These are phyloP conservation scores for Syncephalis fuscata DNA, from an alignment of 371 early-diverging fungal species.

Conservation along the genomic window DNA sequence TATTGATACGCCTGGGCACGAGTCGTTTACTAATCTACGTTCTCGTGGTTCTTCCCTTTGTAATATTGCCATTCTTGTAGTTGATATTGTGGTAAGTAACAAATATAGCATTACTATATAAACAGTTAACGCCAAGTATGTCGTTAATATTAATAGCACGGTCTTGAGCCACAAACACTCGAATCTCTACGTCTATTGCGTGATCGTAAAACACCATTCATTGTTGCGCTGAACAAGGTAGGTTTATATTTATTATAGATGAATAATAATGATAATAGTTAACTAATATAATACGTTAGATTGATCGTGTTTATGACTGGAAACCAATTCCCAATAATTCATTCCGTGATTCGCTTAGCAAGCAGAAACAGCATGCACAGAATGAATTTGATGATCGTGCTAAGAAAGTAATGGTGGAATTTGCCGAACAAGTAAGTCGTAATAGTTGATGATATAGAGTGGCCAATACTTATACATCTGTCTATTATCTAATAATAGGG, in stretches of 20 bases:
- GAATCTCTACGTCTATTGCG: constrained; percentile 94
- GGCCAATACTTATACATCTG: not conserved
- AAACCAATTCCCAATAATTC: constrained; percentile 68
- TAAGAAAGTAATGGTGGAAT: constrained; percentile 63
- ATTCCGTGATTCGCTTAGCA: constrained; percentile 59
- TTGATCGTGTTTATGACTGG: constrained; percentile 98
- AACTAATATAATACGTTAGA: constrained; percentile 15
- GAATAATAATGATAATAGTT: not conserved
- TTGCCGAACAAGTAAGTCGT: constrained; percentile 75
- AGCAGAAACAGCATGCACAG: constrained; percentile 62
- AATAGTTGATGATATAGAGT: constrained; percentile 2
- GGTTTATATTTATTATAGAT: not conserved
- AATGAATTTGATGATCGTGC: constrained; percentile 87
- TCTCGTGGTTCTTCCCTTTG: constrained; percentile 98
- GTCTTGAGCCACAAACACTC: constrained; percentile 97
- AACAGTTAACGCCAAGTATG: too few relatives aligned
- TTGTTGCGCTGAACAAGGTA: constrained; percentile 97
- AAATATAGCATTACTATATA: too few relatives aligned
- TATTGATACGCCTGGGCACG: constrained; percentile 99
- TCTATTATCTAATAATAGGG: constrained; percentile 28
- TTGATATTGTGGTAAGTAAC: constrained; percentile 78
- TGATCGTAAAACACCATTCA: constrained; percentile 96
- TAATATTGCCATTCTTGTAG: constrained; percentile 99
- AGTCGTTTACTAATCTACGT: constrained; percentile 98
- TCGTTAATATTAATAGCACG: constrained; percentile 39